phyloP scores from a whole-genome alignment of 2,329 filamentous ascomycete genomes.

The Aspergillus clavatus region DNA sequence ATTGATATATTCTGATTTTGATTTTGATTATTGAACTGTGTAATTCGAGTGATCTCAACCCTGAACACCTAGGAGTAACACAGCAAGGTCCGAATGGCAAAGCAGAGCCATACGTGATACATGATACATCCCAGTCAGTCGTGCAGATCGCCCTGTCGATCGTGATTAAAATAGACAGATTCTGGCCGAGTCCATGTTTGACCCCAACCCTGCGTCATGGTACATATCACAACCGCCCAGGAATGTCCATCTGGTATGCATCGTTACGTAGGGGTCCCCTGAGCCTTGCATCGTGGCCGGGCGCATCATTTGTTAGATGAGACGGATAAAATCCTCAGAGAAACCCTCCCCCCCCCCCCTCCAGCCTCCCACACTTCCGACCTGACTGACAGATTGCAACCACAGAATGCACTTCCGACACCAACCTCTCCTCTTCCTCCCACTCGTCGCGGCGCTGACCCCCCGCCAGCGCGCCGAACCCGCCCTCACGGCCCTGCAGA shows the following conservation, averaged over 20 bases:
- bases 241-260: not conserved
- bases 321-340: too few species aligned
- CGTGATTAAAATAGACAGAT: too few species aligned
- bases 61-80: not conserved
- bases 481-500: constrained; percentile 48
- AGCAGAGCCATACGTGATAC: not conserved
- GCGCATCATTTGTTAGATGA: not conserved
- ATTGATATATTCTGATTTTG: not conserved
- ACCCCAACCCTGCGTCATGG: not conserved
- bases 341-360: too few species aligned
- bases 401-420: not conserved
- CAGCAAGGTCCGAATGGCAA: not conserved
- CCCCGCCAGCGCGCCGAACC: constrained; percentile 3
- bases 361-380: too few species aligned
- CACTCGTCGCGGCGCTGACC: not conserved
- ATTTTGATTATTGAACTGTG: not conserved
- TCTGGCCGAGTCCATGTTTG: not conserved
- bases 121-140: not conserved
- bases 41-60: too few species aligned
- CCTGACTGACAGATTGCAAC: too few species aligned
- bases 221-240: not conserved
- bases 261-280: too few species aligned
- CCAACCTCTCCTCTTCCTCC: not conserved
- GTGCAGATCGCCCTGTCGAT: not conserved
- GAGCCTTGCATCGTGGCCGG: not conserved